These are phyloP conservation scores for Xylaria sp. DNA, from an alignment of 2,329 filamentous ascomycete genomes.

Conservation along the genomic window DNA sequence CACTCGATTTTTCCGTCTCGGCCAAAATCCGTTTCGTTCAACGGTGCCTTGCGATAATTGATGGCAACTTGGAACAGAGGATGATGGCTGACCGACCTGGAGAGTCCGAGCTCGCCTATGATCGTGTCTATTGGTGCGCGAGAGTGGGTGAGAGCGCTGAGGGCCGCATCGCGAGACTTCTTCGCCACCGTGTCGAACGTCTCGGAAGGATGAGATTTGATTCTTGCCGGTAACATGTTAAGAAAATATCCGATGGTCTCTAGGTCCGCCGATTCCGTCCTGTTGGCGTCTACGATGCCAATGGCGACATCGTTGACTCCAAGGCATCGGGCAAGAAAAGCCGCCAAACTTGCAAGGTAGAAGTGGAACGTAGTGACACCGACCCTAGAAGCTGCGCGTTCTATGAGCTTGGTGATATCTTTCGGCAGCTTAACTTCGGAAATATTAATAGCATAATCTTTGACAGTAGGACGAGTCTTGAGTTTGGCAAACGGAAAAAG, in stretches of 20 bases:
- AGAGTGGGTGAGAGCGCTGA: constrained; percentile 53
- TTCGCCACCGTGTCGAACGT: background rate
- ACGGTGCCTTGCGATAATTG: constrained; percentile 19
- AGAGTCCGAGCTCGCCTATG: background rate
- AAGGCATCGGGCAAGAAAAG: constrained; percentile 51
- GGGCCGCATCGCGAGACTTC: constrained; percentile 1
- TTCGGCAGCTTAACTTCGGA: background rate
- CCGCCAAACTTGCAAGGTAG: constrained; percentile 55
- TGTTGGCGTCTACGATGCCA: constrained; percentile 56
- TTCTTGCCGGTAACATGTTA: constrained; percentile 54
- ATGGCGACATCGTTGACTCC: constrained; percentile 56
- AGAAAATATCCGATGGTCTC: constrained; percentile 53
- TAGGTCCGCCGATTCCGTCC: constrained; percentile 44
- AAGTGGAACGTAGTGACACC: constrained; percentile 56
- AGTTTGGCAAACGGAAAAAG: constrained; percentile 17
- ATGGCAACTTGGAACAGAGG: constrained; percentile 32
- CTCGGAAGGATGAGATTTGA: background rate
- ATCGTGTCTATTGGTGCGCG: constrained; percentile 56
- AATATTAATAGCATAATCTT: background rate
- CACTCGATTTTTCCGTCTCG: constrained; percentile 15
- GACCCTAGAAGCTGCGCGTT: background rate
- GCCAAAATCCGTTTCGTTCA: background rate
- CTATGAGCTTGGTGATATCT: background rate
- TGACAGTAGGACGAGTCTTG: background rate
- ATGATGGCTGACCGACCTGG: constrained; percentile 1